These are phyloP conservation scores for Aspergillus panamensis DNA, from an alignment of 495 filamentous ascomycete genomes.

Conservation along the genomic window DNA sequence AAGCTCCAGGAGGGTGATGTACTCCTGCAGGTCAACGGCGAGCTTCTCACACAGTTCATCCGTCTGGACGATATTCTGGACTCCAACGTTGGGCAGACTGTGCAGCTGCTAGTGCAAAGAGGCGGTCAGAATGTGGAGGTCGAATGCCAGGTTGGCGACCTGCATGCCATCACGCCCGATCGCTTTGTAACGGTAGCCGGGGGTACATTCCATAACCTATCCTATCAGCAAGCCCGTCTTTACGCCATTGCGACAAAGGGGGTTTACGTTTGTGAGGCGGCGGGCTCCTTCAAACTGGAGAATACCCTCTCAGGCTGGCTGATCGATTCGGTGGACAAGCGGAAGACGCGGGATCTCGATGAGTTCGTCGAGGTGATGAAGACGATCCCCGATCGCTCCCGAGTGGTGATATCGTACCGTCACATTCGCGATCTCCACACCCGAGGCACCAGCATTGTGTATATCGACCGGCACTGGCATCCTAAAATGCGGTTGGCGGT, in stretches of 20 bases:
- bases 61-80: constrained; percentile 92
- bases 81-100: constrained; percentile 70
- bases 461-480: constrained; percentile 93
- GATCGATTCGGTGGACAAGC: constrained; percentile 86
- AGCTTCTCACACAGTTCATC: constrained; percentile 90
- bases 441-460: constrained; percentile 84
- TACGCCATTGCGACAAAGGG: constrained; percentile 90
- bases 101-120: constrained; percentile 77
- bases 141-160: constrained; percentile 79
- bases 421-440: constrained; percentile 95
- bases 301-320: constrained; percentile 89
- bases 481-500: constrained; percentile 90
- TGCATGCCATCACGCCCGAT: constrained; percentile 93
- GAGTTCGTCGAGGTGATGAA: constrained; percentile 91
- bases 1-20: constrained; percentile 94
- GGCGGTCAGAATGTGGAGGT: constrained; percentile 86
- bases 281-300: constrained; percentile 92
- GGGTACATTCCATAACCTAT: constrained; percentile 89
- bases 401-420: constrained; percentile 91
- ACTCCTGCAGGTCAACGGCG: constrained; percentile 89
- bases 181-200: constrained; percentile 92
- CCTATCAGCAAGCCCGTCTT: constrained; percentile 90
- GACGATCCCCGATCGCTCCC: constrained; percentile 77
- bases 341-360: constrained; percentile 79
- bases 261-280: constrained; percentile 92